Evolutionary conservation across 805 yeast genomes (phyloP).

Genomic region (Lipomyces sp.): DNA sequence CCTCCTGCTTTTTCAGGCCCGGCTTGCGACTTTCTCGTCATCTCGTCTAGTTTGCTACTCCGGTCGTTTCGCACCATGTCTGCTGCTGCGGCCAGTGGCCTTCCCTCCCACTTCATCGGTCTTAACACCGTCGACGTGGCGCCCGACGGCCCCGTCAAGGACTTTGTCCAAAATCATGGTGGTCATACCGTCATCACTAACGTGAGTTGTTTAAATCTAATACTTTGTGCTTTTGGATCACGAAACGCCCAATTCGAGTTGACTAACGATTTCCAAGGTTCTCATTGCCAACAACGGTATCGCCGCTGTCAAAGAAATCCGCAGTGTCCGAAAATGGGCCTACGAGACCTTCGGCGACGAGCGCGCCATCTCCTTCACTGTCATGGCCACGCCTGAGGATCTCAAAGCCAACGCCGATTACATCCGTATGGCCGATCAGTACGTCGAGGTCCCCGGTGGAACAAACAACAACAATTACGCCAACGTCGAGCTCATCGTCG

Average conservation of each 20-base stretch:
- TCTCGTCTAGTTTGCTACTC: conserved; percentile 12
- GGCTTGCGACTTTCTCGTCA: conserved; percentile 4
- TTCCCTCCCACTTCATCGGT: conserved; percentile 76
- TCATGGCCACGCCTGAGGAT: conserved; percentile 99
- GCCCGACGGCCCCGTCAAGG: conserved; percentile 71
- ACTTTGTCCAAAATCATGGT: conserved; percentile 79
- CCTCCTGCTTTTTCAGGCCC: background rate
- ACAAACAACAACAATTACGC: conserved; percentile 98
- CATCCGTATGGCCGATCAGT: conserved; percentile 98
- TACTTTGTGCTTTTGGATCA: no score
- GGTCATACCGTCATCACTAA: conserved; percentile 95
- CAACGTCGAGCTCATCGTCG: conserved; percentile 95
- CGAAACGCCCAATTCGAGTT: background rate
- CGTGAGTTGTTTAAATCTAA: conserved; percentile 37
- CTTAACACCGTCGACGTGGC: conserved; percentile 76
- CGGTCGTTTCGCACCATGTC: conserved; percentile 17
- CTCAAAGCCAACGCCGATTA: conserved; percentile 95
- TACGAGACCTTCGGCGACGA: conserved; percentile 98
- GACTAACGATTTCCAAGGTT: conserved; percentile 47
- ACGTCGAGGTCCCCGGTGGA: conserved; percentile 98
- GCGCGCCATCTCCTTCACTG: conserved; percentile 89
- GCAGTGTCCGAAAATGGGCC: conserved; percentile 98
- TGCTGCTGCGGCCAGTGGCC: conserved; percentile 11
- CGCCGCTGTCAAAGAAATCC: conserved; percentile 97
- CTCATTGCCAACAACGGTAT: conserved; percentile 98